phyloP scores from a whole-genome alignment of 139 green algal species.

The Zygnema circumcarinatum region DNA sequence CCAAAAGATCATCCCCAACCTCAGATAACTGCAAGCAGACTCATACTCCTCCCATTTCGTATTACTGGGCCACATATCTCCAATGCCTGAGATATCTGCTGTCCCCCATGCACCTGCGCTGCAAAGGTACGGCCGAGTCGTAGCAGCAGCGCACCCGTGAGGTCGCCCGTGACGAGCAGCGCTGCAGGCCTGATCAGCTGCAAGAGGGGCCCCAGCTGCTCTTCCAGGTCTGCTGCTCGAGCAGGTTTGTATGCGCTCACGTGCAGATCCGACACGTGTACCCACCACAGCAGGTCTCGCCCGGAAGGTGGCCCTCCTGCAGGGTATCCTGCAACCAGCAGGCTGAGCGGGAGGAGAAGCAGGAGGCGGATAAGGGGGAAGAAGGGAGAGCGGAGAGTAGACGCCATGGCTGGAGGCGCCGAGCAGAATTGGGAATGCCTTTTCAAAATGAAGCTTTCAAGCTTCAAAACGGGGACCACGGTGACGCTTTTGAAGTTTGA shows the following conservation, averaged over 20 bases:
- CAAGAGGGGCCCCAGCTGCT: slow-evolving; percentile 9
- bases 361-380: neutral
- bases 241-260: slow-evolving; percentile 6
- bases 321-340: neutral
- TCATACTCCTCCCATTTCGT: too few species aligned
- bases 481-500: too few species aligned
- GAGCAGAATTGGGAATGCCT: too few species aligned
- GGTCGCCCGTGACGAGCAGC: slow-evolving; percentile 38
- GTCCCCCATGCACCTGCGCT: too few species aligned
- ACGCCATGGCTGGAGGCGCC: neutral
- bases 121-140: too few species aligned
- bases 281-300: slow-evolving; percentile 26
- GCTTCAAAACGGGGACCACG: too few species aligned
- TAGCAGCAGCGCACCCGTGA: slow-evolving; percentile 29
- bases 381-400: neutral
- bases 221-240: slow-evolving; percentile 21
- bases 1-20: too few species aligned
- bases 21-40: too few species aligned
- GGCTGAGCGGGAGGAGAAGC: neutral
- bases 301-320: neutral
- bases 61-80: too few species aligned
- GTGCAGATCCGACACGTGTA: slow-evolving; percentile 49
- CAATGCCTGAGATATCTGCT: too few species aligned
- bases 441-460: too few species aligned
- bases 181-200: slow-evolving; percentile 22